Evolutionary conservation across 495 filamentous ascomycete genomes (phyloP), one percentile per base, ranked within the genome.

Genomic region (Tuber melanosporum): DNA sequence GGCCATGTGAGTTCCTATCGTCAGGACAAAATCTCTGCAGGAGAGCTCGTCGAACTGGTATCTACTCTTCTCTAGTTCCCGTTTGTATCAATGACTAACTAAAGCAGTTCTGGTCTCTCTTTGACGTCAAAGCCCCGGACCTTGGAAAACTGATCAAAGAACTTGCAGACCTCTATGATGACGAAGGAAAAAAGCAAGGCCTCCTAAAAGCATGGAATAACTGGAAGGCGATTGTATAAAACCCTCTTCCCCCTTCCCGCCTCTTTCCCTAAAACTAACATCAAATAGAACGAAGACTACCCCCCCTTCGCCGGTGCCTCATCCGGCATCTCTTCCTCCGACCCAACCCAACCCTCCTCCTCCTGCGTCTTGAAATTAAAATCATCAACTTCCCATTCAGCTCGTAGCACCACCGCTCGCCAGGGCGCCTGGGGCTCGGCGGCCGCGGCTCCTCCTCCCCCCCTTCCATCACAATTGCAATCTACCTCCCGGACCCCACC

Each of bases 121-220:
- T 87, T 19, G 94, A 97, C 83, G 91, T 90, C 6, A 88, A 90
- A 6, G 90, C 91, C 17, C 86, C 87, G 2, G 92, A 97, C 52
- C 86, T 99, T 0, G 94, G 94, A 14, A 98, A 94, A 62, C 88
- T 98, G 0, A 89, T 98, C 79, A 93, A 94, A 71, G 96, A 98
- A 80, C 90, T 97, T 7, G 93, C 94, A 32, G 96, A 98, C 6
- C 91, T 98, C 36, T 99, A 94, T 81, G 94, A 98, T 79, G 91
- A 94, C 71, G 88, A 91, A 66, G 82, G 80, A 17, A 98, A 97
- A 82, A 89, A 88, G 19, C 90, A 89, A 15, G 87, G 85, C 4
- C 87, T 99, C 1, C 88, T 92, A 3, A 91, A 89, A 79, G 91
- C 94, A 7, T 98, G 94, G 95, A 92, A 92, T 77, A 92, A 97